Base-by-base conservation (phyloP, 768 basidiomycete genomes). In the Suillus tomentosus region DNA sequence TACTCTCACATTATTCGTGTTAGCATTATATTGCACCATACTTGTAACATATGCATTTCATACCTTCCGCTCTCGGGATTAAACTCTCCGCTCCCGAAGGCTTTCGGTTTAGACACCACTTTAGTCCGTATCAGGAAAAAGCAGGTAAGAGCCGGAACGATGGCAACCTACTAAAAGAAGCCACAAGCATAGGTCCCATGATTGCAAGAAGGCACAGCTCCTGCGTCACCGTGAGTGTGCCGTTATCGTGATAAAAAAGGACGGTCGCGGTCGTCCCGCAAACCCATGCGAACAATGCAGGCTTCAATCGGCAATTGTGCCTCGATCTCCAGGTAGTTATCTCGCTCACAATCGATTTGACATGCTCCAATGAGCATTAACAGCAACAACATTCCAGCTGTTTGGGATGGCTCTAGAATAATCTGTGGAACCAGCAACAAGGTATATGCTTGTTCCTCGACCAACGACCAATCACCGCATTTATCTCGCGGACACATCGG, bases 41-140 rank as follows among this genome's bases (percentile, higher is more conserved):
- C 67, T 66, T 73, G 71, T 73, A 73, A 63, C 65, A 65, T 64
- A 66, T 43, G 37, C 67, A 68, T 64, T 66, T 68, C 71, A 71
- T 71, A 68, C 39, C 51, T 60, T 55, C 64, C 60, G 58, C 65
- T 58, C 66, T 58, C 66, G 54, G 43, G 57, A 67, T 58, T 54
- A 6, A 42, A 40, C 51, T 53, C 37, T 56, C 66, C 65, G 31
- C 64, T 59, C 48, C 65, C 62, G 60, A 63, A 61, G 51, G 54
- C 40, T 31, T 27, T 45, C 60, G 56, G 39, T 27, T 58, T 58
- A 27, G 19, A 62, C 42, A 43, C 48, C 48, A 55, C 43, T 40
- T 61, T 24, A 56, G 17, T 36, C 47, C 36, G 40, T 22, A 24
- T 43, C 34, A 15, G 6, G 19, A 56, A 37, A 39, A 60, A 43